These are phyloP conservation scores for Suaeda aralocaspica DNA, from an alignment of 148 eudicot species.

Conservation along the genomic window DNA sequence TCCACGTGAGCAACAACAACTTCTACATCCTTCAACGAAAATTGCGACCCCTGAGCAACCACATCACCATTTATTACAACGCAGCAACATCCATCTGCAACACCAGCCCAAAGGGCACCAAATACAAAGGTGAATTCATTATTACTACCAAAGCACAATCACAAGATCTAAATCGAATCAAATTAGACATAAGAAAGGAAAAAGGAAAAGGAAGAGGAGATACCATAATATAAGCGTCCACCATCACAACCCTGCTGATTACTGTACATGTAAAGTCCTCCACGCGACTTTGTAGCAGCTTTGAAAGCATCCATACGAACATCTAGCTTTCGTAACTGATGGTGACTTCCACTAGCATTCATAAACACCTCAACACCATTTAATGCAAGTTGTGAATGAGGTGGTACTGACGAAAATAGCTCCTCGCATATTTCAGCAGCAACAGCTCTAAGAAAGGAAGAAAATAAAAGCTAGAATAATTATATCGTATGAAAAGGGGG, in stretches of 20 bases:
- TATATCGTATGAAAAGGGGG: not conserved
- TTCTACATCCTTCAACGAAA: conserved; percentile 92
- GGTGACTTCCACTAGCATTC: conserved; percentile 99
- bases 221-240: conserved; percentile 90
- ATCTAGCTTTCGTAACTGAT: conserved; percentile 93
- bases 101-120: conserved; percentile 12
- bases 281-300: conserved; percentile 86
- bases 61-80: conserved; percentile 93
- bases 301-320: conserved; percentile 80
- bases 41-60: conserved; percentile 97
- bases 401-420: conserved; percentile 71
- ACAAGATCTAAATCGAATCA: not conserved
- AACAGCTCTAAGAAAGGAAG: conserved; percentile 57
- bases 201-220: not conserved
- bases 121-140: not conserved
- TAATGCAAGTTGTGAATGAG: conserved; percentile 86
- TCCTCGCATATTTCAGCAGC: conserved; percentile 97
- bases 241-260: conserved; percentile 99
- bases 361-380: conserved; percentile 89
- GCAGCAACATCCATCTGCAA: conserved; percentile 90
- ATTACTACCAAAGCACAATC: not conserved
- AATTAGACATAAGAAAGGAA: not conserved
- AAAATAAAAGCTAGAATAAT: conserved; percentile 22
- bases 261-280: conserved; percentile 95
- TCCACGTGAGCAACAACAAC: conserved; percentile 86